Percentiles rank a stretch among this genome's conserved stretches.
Conservation (phyloP, 768 basidiomycete species). For the Kwoniella heveanensis region DNA sequence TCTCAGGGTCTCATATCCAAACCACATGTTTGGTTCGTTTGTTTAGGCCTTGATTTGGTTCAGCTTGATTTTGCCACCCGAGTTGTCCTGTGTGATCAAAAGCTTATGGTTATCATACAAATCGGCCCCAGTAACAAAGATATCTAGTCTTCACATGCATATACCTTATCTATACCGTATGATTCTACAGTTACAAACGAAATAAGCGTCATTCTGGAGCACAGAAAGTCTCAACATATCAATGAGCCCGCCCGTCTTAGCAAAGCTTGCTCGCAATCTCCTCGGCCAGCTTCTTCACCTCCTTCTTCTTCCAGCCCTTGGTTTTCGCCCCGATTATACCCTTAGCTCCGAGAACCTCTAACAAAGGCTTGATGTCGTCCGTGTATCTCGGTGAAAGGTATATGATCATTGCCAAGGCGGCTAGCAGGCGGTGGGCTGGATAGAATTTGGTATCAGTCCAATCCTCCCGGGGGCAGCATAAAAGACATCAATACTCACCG, state of each 20-base stretch:
- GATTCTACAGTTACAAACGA: no score
- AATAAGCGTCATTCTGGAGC: no score
- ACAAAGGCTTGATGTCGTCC: constrained; percentile 61
- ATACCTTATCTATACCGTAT: no score
- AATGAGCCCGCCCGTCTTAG: not conserved
- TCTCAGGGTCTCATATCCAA: not conserved
- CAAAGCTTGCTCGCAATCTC: constrained; percentile 58
- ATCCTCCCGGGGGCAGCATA: no score
- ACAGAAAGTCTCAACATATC: no score
- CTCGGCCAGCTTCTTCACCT: constrained; percentile 66
- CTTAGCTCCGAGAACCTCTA: constrained; percentile 71
- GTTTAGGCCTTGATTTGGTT: not conserved
- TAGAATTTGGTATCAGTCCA: not conserved
- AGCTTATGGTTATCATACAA: no score
- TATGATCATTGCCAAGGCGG: constrained; percentile 74
- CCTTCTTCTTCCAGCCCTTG: constrained; percentile 66
- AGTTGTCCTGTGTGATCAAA: no score
- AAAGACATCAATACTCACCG: constrained; percentile 61
- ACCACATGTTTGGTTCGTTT: not conserved
- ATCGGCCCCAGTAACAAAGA: no score
- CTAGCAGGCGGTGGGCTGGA: constrained; percentile 77
- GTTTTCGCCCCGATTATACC: constrained; percentile 59
- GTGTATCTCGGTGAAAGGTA: constrained; percentile 73
- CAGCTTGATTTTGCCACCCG: not conserved
- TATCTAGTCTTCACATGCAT: no score